These are phyloP conservation scores for Vaccinium macrocarpon DNA, from an alignment of 148 eudicot genomes.

Conservation along the genomic window DNA sequence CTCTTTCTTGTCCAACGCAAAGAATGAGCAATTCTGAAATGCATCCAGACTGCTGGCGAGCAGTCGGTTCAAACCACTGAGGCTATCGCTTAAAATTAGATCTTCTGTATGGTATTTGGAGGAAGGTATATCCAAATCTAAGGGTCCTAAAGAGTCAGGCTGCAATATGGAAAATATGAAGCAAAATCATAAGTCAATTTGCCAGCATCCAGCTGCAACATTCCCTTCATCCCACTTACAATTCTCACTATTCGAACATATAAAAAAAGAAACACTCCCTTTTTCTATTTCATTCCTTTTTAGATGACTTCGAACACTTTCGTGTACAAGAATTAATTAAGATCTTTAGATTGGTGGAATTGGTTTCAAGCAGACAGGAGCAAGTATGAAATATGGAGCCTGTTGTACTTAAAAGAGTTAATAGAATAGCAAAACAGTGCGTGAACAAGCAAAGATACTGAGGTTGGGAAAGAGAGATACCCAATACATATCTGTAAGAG, in stretches of 20 bases:
- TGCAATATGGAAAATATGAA: slow-evolving; percentile 32
- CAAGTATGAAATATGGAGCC: not conserved
- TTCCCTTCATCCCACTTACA: not conserved
- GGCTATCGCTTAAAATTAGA: slow-evolving; percentile 77
- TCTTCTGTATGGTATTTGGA: slow-evolving; percentile 80
- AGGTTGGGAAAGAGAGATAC: slow-evolving; percentile 35
- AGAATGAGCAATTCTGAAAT: slow-evolving; percentile 76
- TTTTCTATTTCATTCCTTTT: not conserved
- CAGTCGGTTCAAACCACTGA: slow-evolving; percentile 83
- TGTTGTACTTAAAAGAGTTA: not conserved
- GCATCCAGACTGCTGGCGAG: slow-evolving; percentile 92
- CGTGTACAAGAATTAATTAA: not conserved
- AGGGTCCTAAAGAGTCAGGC: slow-evolving; percentile 95
- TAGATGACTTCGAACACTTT: not conserved
- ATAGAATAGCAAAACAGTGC: not conserved
- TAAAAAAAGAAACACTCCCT: not conserved
- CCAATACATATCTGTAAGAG: slow-evolving; percentile 84
- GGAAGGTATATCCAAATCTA: slow-evolving; percentile 75
- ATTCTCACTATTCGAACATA: not conserved
- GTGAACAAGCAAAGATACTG: not conserved
- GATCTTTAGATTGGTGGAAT: not conserved
- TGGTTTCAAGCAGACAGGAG: not conserved
- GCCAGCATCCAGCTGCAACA: slow-evolving; percentile 9
- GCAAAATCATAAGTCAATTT: slow-evolving; percentile 19
- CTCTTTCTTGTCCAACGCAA: slow-evolving; percentile 62